Evolutionary conservation across 2,329 filamentous ascomycete species (phyloP), one percentile per base, ranked within the genome.

Genomic region (Mollisiaceae sp.): DNA sequence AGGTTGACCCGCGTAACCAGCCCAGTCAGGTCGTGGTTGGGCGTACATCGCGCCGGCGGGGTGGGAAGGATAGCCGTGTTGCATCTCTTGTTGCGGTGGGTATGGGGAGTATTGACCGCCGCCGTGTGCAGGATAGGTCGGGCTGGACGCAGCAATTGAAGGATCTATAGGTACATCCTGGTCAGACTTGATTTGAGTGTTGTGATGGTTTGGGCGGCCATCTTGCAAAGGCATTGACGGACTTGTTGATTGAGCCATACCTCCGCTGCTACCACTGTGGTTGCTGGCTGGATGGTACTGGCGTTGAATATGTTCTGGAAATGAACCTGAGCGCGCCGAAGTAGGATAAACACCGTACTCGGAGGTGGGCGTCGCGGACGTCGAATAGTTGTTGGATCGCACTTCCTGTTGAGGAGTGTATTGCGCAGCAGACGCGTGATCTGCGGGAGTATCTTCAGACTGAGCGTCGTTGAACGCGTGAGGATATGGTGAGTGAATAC

Each of bases 181-280:
- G 93, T 97, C 92, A 97, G 94, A 96, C 82, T 93, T 94, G 82
- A 90, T 86, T 85, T 88, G 85, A 79, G 86, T 84, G 83, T 87
- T 85, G 83, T 89, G 90, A 89, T 91, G 88, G 86, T 85, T 90
- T 83, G 86, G 84, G 77, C 84, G 83, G 79, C 84, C 91, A 92
- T 93, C 91, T 86, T 89, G 86, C 84, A 92, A 84, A 89, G 91
- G 86, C 86, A 92, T 87, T 82, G 92, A 97, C 93, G 92, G 92
- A 97, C 94, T 97, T 91, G 92, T 92, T 90, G 93, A 88, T 92
- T 97, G 93, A 88, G 94, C 93, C 94, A 97, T 97, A 89, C 90
- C 91, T 89, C 88, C 91, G 81, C 90, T 87, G 67, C 88, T 88
- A 82, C 86, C 89, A 80, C 89, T 86, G 79, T 88, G 87, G 79